Evolutionary conservation across 805 yeast genomes (phyloP).

Genomic region (Lipomyces lipofer): DNA sequence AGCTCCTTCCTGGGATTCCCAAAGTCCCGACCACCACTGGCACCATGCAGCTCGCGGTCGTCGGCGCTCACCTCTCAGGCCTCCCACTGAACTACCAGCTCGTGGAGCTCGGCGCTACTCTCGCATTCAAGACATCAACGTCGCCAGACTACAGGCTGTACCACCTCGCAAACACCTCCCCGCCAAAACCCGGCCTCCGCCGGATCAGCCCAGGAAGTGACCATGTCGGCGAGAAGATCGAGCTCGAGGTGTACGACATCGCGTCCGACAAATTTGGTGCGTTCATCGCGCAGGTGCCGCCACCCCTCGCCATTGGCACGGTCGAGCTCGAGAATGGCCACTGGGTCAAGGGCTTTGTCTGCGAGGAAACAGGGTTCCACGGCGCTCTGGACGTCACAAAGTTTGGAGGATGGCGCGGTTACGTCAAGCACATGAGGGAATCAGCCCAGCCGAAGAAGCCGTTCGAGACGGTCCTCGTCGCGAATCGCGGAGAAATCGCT

Average conservation of each 20-base stretch:
- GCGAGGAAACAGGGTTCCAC: slow-evolving; percentile 85
- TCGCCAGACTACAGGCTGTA: slow-evolving; percentile 70
- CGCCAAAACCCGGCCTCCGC: slow-evolving; percentile 91
- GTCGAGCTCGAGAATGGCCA: slow-evolving; percentile 79
- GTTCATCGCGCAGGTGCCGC: slow-evolving; percentile 86
- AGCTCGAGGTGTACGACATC: slow-evolving; percentile 78
- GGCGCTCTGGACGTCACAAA: slow-evolving; percentile 81
- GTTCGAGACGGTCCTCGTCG: slow-evolving; percentile 65
- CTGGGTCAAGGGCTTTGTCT: slow-evolving; percentile 89
- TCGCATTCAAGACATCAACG: slow-evolving; percentile 66
- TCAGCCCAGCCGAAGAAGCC: slow-evolving; percentile 37
- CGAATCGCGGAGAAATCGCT: slow-evolving; percentile 97
- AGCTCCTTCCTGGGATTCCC: slow-evolving; percentile 49
- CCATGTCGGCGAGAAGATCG: slow-evolving; percentile 48
- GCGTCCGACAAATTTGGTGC: slow-evolving; percentile 78
- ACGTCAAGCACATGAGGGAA: slow-evolving; percentile 57
- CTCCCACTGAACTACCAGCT: slow-evolving; percentile 93
- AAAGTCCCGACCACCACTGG: slow-evolving; percentile 46
- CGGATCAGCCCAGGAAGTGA: slow-evolving; percentile 40
- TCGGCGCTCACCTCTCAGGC: slow-evolving; percentile 91
- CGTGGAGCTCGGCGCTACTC: slow-evolving; percentile 74
- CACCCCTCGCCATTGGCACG: slow-evolving; percentile 93
- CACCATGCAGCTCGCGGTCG: slow-evolving; percentile 81
- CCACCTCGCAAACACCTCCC: slow-evolving; percentile 73
- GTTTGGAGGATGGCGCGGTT: slow-evolving; percentile 85